Base-by-base conservation (phyloP, 768 basidiomycete species). In the Pleurotus eryngii region DNA sequence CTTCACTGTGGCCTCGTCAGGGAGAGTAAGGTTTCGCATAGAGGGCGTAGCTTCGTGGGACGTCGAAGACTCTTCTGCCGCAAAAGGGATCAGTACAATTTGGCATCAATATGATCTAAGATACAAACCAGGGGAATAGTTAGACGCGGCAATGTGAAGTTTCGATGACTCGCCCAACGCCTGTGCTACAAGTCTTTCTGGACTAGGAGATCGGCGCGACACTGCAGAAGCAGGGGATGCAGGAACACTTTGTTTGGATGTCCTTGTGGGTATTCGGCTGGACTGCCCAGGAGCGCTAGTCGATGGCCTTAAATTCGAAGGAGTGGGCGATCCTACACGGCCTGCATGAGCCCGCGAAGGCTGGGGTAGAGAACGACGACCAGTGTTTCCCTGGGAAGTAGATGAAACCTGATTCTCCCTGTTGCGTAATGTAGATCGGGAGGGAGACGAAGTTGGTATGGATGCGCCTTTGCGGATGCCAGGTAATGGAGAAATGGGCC, bases 191-290 rank as follows among this genome's bases (percentile, higher is more conserved):
- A 45, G 42, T 7, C 42, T 17, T 5, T 45, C 42, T 45, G 42
- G 42, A n/a, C 42, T n/a, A 14, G 20, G n/a, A 59, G 64, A 47
- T 59, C 38, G 45, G 53, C 17, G 49, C 15, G 48, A 35, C 22
- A 26, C 30, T 24, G 22, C 20, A 42, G 51, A 39, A 47, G 59
- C 64, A 35, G 30, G 30, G 30, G 30, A 35, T 11, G 30, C 30
- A 35, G 30, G 30, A 35, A 35, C 4, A 56, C 60, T 62, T 76
- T 77, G 50, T 67, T 62, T 17, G 74, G 71, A 15, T 9, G 79
- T 71, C 20, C 71, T 71, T 4, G 80, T 70, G 12, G 81, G 81
- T 54, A 83, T 80, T 27, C 74, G 71, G 54, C 80, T 81, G 11
- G 38, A 37, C 38, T 61, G 49, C 14, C 30, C 48, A 18, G 72